phyloP scores from a whole-genome alignment of 2,329 filamentous ascomycete genomes.

The Aspergillus fischeri region DNA sequence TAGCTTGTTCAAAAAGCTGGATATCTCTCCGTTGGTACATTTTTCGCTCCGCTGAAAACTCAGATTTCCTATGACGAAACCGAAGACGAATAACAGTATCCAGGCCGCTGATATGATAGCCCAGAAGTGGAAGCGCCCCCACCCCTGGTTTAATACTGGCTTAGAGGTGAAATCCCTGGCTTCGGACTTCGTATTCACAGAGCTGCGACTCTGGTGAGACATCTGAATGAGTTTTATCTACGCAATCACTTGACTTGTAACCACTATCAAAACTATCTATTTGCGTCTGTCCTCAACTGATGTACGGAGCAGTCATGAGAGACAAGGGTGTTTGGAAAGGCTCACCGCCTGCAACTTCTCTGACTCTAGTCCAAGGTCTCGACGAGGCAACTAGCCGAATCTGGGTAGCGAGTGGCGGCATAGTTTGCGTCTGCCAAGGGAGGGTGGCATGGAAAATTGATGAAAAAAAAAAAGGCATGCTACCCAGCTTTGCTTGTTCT shows the following conservation, averaged over 20 bases:
- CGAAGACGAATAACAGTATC: neutral
- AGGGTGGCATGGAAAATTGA: neutral
- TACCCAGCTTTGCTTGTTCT: neutral
- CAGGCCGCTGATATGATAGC: neutral
- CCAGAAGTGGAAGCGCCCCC: too few relatives aligned
- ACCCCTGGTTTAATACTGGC: neutral
- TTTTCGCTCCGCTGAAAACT: neutral
- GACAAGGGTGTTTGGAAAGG: neutral
- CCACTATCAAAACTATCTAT: neutral
- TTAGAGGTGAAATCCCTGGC: neutral
- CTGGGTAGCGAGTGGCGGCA: neutral
- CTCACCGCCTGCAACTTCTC: neutral
- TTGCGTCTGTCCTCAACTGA: neutral
- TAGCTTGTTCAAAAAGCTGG: neutral
- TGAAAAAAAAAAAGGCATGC: neutral
- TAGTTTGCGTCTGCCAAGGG: neutral
- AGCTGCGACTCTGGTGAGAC: neutral
- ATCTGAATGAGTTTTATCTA: neutral
- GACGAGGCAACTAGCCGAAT: neutral
- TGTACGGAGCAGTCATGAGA: neutral
- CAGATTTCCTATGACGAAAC: neutral
- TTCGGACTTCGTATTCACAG: neutral
- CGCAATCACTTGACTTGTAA: neutral
- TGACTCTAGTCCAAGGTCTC: neutral
- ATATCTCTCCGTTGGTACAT: neutral